phyloP scores from a whole-genome alignment of 257 asterid genomes.

The Nicotiana otophora region DNA sequence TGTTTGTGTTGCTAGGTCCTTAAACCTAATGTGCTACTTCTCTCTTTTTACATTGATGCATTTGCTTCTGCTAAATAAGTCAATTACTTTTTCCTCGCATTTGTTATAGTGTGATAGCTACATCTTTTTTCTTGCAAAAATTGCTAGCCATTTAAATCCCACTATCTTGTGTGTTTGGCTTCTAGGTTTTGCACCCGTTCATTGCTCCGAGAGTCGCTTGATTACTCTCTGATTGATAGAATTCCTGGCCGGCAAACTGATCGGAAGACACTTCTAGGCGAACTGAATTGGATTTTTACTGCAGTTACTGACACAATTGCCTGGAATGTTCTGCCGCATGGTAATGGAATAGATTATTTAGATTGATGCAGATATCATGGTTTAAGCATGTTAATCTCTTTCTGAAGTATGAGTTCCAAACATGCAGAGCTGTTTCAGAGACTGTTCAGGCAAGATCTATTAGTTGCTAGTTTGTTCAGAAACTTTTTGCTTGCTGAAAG shows the following conservation, averaged over 20 bases:
- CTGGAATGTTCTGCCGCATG: slow-evolving; percentile 99
- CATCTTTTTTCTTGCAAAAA: background rate
- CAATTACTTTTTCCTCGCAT: background rate
- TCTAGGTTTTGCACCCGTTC: slow-evolving; percentile 86
- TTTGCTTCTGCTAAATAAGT: slow-evolving; percentile 1
- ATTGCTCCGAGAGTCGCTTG: slow-evolving; percentile 77
- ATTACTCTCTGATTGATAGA: slow-evolving; percentile 80
- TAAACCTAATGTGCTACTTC: background rate
- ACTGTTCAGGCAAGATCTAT: slow-evolving; percentile 94
- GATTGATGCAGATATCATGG: background rate
- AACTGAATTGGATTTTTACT: slow-evolving; percentile 98
- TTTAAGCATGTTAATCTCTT: background rate
- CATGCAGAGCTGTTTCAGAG: slow-evolving; percentile 85
- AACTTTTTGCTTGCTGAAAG: slow-evolving; percentile 97
- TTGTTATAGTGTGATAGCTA: background rate
- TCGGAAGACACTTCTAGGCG: slow-evolving; percentile 97
- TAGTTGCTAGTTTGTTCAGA: slow-evolving; percentile 95
- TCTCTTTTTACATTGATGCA: background rate
- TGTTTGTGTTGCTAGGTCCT: background rate
- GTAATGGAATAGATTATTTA: slow-evolving; percentile 39
- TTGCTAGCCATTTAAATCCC: background rate
- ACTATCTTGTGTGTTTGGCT: slow-evolving; percentile 11
- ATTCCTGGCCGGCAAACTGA: slow-evolving; percentile 99
- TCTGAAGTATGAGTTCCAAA: slow-evolving; percentile 24
- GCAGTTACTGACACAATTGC: slow-evolving; percentile 99